Base-by-base conservation (phyloP, 2,329 filamentous ascomycete genomes). In the Aspergillus eucalypticola region DNA sequence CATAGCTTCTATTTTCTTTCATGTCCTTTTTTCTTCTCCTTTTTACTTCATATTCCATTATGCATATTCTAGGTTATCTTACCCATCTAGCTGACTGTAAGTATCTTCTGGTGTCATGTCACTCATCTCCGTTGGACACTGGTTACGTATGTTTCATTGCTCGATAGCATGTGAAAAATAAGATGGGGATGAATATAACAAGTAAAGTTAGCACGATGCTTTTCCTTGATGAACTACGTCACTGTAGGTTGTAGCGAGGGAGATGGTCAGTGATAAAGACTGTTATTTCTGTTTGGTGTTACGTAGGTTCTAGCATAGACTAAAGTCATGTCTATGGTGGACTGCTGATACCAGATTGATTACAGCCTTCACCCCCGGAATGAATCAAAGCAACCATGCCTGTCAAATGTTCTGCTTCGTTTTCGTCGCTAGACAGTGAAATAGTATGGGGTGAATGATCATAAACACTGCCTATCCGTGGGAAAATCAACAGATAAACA, bases 401-500 rank as follows among this genome's bases (percentile, higher is more conserved):
- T 23, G 19, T 44, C 41, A 35, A 44, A 44, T 44, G 41, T 44
- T 11, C 11, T 21, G 41, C 19, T 44, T 23, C 41, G 41, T 44
- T 44, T 44, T 44, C 11, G 10, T 23, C 13, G 19, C 41, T 44
- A 15, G 41, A 21, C 19, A 44, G 41, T 44, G 23, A 13, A 13
- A 13, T 35, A 35, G 32, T 35, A 35, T 13, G 32, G 5, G 11
- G 5, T 13, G 23, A 44, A 44, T 44, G 11, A 44, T 21, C 41
- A 7, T 44, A 4, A 13, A 13, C 19, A 23, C 19, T 23, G 41
- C 19, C 41, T 44, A 13, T 13, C 41, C 6, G 2, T 21, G 44
- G 29, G 46, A 53, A 29, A 25, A 10, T 32, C 38, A 59, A 10
- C 59, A 8, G 59, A 41, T 19, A 41, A 54, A 29, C 17, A 57